These are phyloP conservation scores for Lipomyces japonicus DNA, from an alignment of 805 yeast species.

Conservation along the genomic window DNA sequence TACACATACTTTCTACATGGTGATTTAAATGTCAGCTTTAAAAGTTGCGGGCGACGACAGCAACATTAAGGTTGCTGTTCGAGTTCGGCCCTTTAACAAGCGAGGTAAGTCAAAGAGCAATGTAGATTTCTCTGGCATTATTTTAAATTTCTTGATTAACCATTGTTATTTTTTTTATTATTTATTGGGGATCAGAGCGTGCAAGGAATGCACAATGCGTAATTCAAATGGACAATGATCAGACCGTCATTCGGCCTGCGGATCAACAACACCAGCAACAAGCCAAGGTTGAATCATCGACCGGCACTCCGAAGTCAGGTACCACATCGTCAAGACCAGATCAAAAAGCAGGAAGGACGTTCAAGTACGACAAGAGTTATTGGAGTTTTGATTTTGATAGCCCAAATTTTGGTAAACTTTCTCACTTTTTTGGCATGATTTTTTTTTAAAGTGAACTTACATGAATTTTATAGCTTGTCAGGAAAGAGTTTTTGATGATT, in stretches of 20 bases:
- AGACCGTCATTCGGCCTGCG: constrained; percentile 9
- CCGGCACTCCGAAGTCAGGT: constrained; percentile 1
- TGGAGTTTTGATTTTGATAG: constrained; percentile 30
- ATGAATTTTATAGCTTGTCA: constrained; percentile 44
- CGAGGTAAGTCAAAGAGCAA: constrained; percentile 27
- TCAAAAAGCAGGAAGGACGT: constrained; percentile 13
- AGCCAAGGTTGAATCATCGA: too few relatives aligned
- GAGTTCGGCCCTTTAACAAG: constrained; percentile 39
- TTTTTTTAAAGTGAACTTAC: not conserved
- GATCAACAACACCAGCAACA: not conserved
- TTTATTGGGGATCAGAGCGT: constrained; percentile 10
- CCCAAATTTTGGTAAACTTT: constrained; percentile 34
- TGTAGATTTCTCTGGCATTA: constrained; percentile 27
- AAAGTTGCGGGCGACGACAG: constrained; percentile 8
- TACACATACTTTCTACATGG: too few relatives aligned
- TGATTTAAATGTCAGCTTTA: too few relatives aligned
- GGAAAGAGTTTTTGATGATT: constrained; percentile 46
- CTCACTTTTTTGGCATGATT: constrained; percentile 38
- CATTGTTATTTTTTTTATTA: too few relatives aligned
- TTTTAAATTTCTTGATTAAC: not conserved
- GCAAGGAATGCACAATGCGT: constrained; percentile 18
- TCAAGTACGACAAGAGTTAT: constrained; percentile 20
- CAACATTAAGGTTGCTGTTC: constrained; percentile 41
- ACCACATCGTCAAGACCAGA: constrained; percentile 1
- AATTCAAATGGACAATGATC: constrained; percentile 19